Conservation (phyloP, 169 alveolate genomes). For the Perkinsus olseni region DNA sequence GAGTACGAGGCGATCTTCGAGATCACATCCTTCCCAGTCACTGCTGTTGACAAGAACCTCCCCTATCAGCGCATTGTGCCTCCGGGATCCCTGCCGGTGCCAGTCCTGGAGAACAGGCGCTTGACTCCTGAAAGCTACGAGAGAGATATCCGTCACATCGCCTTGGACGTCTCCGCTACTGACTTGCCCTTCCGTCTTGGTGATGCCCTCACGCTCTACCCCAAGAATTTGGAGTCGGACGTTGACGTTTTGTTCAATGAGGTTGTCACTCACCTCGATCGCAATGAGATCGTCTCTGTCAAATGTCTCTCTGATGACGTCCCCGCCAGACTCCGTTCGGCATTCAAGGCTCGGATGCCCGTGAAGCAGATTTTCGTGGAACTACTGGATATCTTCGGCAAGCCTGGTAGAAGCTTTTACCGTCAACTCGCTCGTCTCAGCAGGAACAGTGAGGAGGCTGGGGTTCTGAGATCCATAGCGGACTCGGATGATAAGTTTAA, state of each 20-base stretch:
- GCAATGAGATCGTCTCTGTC: background rate
- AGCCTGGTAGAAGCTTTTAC: slow-evolving; percentile 25
- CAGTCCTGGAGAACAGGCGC: slow-evolving; percentile 20
- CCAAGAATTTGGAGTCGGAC: slow-evolving; percentile 13
- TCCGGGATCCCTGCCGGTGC: slow-evolving; percentile 21
- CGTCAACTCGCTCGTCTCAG: slow-evolving; percentile 19
- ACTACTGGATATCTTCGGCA: slow-evolving; percentile 32
- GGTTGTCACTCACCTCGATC: background rate
- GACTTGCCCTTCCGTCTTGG: slow-evolving; percentile 18
- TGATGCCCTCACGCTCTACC: slow-evolving; percentile 31
- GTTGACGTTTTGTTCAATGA: background rate
- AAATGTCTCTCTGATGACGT: background rate
- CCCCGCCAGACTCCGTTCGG: background rate
- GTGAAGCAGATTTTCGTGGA: slow-evolving; percentile 29
- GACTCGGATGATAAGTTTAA: slow-evolving; percentile 18
- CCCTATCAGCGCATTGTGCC: slow-evolving; percentile 31
- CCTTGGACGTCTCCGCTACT: slow-evolving; percentile 10
- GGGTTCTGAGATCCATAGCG: slow-evolving; percentile 14
- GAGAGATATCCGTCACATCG: slow-evolving; percentile 31
- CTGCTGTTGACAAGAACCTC: slow-evolving; percentile 17
- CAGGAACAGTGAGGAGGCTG: slow-evolving; percentile 19
- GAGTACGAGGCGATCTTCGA: slow-evolving; percentile 3
- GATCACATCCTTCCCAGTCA: background rate
- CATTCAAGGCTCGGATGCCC: slow-evolving; percentile 25
- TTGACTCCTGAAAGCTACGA: slow-evolving; percentile 26